phyloP scores from a whole-genome alignment of 192 early-diverging fungal species.

The Backusella luteola region DNA sequence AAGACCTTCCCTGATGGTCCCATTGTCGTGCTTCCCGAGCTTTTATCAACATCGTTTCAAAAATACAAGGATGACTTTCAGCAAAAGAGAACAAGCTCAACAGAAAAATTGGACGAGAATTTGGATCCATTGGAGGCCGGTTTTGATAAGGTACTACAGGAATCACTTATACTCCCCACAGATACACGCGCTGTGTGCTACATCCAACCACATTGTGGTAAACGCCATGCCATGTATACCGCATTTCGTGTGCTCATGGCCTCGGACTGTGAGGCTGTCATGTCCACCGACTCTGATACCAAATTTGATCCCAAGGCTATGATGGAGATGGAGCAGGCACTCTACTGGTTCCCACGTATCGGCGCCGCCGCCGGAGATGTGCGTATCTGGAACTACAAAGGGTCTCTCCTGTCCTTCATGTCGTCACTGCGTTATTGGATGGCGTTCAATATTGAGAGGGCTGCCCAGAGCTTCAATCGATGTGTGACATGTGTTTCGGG shows the following conservation, averaged over 20 bases:
- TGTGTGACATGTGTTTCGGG: constrained; percentile 65
- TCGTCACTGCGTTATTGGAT: constrained; percentile 64
- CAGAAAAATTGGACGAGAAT: background rate
- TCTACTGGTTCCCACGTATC: constrained; percentile 45
- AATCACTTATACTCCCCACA: background rate
- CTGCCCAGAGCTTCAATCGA: constrained; percentile 56
- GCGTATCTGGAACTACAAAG: constrained; percentile 54
- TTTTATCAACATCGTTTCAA: constrained; percentile 18
- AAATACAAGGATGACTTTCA: background rate
- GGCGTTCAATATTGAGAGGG: constrained; percentile 66
- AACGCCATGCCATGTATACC: constrained; percentile 55
- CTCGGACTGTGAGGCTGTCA: constrained; percentile 47
- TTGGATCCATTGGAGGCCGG: background rate
- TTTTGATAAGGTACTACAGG: background rate
- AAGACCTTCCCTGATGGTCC: constrained; percentile 23
- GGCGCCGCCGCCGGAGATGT: constrained; percentile 57
- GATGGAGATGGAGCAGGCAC: constrained; percentile 49
- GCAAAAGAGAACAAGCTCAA: background rate
- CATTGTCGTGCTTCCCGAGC: constrained; percentile 16
- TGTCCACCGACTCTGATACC: constrained; percentile 66
- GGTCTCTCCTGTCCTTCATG: constrained; percentile 52
- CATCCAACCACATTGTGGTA: constrained; percentile 51
- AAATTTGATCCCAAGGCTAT: constrained; percentile 49
- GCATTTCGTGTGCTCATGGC: constrained; percentile 45
- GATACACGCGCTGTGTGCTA: constrained; percentile 40